Evolutionary conservation across 495 filamentous ascomycete genomes (phyloP).

Genomic region (Pyronema omphalodes): DNA sequence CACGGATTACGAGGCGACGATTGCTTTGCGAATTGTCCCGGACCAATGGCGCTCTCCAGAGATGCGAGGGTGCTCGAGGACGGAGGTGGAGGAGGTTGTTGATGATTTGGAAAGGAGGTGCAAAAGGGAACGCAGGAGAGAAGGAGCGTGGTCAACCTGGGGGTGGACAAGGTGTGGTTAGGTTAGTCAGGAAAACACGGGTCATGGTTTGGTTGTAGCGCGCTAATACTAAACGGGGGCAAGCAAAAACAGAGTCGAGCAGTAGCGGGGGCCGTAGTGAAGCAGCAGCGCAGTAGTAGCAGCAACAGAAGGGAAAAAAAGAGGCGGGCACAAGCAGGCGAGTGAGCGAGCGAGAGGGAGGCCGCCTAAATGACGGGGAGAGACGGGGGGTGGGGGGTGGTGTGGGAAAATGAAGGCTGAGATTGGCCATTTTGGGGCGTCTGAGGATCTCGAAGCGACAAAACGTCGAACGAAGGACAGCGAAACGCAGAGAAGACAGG

Average conservation of each 20-base stretch:
- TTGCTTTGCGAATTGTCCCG: slow-evolving; percentile 16
- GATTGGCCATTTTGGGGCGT: too few species aligned
- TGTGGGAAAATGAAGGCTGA: too few species aligned
- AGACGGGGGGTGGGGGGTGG: too few species aligned
- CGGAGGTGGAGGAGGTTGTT: slow-evolving; percentile 11
- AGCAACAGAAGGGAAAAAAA: slow-evolving; percentile 11
- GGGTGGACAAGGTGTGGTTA: slow-evolving; percentile 19
- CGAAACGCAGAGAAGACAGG: too few species aligned
- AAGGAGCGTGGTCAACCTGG: slow-evolving; percentile 24
- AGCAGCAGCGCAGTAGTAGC: slow-evolving; percentile 18
- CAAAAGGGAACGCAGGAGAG: slow-evolving; percentile 23
- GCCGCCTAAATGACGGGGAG: too few species aligned
- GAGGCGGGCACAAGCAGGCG: too few species aligned
- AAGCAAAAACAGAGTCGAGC: slow-evolving; percentile 19
- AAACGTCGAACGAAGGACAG: too few species aligned
- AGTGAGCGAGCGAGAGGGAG: too few species aligned
- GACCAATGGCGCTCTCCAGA: slow-evolving; percentile 21
- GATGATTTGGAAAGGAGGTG: slow-evolving; percentile 21
- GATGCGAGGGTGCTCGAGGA: slow-evolving; percentile 23
- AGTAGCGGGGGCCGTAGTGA: slow-evolving; percentile 21
- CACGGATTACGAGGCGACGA: slow-evolving; percentile 21
- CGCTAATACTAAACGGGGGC: slow-evolving; percentile 8
- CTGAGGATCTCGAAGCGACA: too few species aligned
- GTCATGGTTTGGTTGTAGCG: neutral
- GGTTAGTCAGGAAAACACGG: slow-evolving; percentile 9